A percentile compares a stretch with the other conserved stretches of the same genome.
These are phyloP conservation scores for Sphagnum contortum DNA, from an alignment of 225 moss, liverwort and hornwort genomes.

Conservation along the genomic window DNA sequence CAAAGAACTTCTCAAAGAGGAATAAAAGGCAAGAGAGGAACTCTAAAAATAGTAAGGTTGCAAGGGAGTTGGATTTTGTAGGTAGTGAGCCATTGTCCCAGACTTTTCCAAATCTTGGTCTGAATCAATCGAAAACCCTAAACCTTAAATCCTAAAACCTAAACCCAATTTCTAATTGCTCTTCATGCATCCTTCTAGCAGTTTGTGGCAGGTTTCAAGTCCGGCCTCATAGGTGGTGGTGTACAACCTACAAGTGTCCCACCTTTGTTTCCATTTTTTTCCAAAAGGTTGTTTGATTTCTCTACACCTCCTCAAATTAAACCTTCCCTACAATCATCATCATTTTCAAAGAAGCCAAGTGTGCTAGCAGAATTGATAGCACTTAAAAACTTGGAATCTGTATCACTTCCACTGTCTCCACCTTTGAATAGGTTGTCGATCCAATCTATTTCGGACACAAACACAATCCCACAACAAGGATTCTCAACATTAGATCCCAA, in stretches of 20 bases:
- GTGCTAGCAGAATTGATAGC: slow-evolving; percentile 63
- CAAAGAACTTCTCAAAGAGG: slow-evolving; percentile 48
- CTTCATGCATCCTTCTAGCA: slow-evolving; percentile 33
- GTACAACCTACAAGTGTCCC: slow-evolving; percentile 14
- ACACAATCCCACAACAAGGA: slow-evolving; percentile 11
- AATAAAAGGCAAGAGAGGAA: slow-evolving; percentile 11
- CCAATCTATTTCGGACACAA: slow-evolving; percentile 14
- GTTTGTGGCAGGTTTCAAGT: slow-evolving; percentile 15
- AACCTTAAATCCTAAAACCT: too few relatives aligned
- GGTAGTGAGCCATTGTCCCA: slow-evolving; percentile 4
- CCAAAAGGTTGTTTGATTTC: slow-evolving; percentile 48
- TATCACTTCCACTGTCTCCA: slow-evolving; percentile 20
- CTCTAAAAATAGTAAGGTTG: slow-evolving; percentile 1
- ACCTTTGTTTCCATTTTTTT: slow-evolving; percentile 12
- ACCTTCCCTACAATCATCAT: slow-evolving; percentile 25
- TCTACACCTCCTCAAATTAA: slow-evolving; percentile 55
- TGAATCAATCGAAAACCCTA: slow-evolving; percentile 6
- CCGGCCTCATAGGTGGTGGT: slow-evolving; percentile 12
- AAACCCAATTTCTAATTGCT: slow-evolving; percentile 8
- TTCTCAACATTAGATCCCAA: slow-evolving; percentile 4
- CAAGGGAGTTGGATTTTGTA: slow-evolving; percentile 14
- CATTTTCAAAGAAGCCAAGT: slow-evolving; percentile 26
- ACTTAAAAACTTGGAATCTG: slow-evolving; percentile 32
- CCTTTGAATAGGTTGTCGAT: slow-evolving; percentile 21
- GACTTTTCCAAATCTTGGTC: slow-evolving; percentile 25